Percentiles rank a stretch among this genome's conserved stretches.
These are phyloP conservation scores for Physcomitrellopsis africana DNA, from an alignment of 225 moss, liverwort and hornwort species.

Conservation along the genomic window DNA sequence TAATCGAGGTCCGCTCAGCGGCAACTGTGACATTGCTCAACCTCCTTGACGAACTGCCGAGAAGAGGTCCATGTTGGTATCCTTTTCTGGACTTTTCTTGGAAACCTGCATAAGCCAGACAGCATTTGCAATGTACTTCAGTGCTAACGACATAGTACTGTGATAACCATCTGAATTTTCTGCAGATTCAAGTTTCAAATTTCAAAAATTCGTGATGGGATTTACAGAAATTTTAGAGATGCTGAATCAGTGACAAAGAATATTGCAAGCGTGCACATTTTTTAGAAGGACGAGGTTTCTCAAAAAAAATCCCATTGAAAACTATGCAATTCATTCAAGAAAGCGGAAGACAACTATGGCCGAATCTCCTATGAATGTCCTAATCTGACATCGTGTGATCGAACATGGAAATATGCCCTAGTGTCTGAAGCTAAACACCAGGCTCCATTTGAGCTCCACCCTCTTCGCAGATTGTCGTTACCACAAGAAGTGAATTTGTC, in stretches of 20 bases:
- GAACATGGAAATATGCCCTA: neutral
- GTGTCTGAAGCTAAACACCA: neutral
- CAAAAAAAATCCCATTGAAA: neutral
- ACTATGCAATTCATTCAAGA: neutral
- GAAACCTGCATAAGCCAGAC: conserved; percentile 34
- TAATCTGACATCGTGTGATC: neutral
- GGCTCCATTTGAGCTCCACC: neutral
- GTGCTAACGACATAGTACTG: neutral
- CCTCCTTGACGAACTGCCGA: conserved; percentile 35
- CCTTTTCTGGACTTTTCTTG: conserved; percentile 38
- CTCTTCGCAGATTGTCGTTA: no score
- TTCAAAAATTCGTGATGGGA: neutral
- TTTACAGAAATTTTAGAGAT: no score
- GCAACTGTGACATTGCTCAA: conserved; percentile 46
- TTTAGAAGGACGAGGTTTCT: neutral
- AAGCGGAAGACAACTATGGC: no score
- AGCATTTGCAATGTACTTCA: neutral
- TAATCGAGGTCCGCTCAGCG: conserved; percentile 53
- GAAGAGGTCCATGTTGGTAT: conserved; percentile 22
- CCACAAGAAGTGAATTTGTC: neutral
- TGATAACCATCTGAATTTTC: neutral
- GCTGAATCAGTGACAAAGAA: neutral
- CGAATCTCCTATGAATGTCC: neutral
- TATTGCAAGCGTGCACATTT: neutral
- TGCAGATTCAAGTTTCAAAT: neutral